These are phyloP conservation scores for Endocladia muricata DNA, from an alignment of 31 red algal genomes.

Conservation along the genomic window DNA sequence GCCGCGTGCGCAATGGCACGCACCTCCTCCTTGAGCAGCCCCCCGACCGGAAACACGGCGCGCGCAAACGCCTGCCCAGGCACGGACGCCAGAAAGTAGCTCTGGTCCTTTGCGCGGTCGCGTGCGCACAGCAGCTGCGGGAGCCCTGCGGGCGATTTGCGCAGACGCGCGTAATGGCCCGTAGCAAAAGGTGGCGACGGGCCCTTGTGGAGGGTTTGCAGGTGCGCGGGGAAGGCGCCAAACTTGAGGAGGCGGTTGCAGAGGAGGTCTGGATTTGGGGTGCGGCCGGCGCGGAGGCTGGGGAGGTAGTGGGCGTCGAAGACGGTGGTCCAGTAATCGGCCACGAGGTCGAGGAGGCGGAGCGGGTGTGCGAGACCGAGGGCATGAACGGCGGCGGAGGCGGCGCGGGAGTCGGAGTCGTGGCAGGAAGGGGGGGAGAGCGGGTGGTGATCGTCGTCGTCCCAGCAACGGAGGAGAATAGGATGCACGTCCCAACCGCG, in stretches of 20 bases:
- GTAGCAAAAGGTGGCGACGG: constrained; percentile 38
- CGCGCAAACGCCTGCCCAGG: constrained; percentile 15
- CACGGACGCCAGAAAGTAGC: constrained; percentile 76
- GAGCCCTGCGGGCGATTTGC: neutral
- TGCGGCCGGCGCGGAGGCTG: constrained; percentile 32
- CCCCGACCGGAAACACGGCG: constrained; percentile 63
- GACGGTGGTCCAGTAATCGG: constrained; percentile 78
- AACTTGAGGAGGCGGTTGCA: constrained; percentile 83
- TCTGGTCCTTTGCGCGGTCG: constrained; percentile 65
- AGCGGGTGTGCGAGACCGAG: constrained; percentile 24
- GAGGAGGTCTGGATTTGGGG: constrained; percentile 69
- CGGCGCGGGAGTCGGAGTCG: constrained; percentile 46
- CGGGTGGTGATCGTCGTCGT: constrained; percentile 30
- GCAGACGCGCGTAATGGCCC: constrained; percentile 71
- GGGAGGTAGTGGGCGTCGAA: constrained; percentile 51
- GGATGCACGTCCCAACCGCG: constrained; percentile 54
- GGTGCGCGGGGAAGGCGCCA: constrained; percentile 53
- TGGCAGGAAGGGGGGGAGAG: constrained; percentile 19
- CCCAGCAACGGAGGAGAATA: constrained; percentile 65
- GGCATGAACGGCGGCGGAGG: constrained; percentile 17
- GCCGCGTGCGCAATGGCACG: constrained; percentile 36
- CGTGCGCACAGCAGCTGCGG: constrained; percentile 20
- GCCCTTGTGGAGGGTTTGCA: neutral
- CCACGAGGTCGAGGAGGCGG: constrained; percentile 56
- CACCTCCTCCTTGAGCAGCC: constrained; percentile 51